phyloP scores from a whole-genome alignment of 2,329 filamentous ascomycete genomes.

The Talaromyces sp. region DNA sequence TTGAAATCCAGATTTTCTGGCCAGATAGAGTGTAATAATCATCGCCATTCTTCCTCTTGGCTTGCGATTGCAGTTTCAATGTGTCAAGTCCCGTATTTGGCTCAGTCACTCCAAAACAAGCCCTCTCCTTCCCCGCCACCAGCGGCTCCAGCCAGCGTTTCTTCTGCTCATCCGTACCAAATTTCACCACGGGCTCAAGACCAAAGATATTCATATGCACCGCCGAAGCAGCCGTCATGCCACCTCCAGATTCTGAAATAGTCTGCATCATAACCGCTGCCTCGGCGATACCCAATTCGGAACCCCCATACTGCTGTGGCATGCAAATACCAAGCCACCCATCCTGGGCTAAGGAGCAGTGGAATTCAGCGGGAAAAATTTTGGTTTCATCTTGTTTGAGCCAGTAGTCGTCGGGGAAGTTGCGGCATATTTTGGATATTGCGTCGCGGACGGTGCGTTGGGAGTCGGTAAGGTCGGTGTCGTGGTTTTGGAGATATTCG shows the following conservation, averaged over 20 bases:
- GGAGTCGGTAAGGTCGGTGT: constrained; percentile 34
- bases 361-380: constrained; percentile 36
- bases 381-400: constrained; percentile 30
- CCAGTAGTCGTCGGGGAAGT: constrained; percentile 41
- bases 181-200: constrained; percentile 41
- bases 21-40: constrained; percentile 34
- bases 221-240: constrained; percentile 37
- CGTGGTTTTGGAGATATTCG: constrained; percentile 20
- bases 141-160: constrained; percentile 33
- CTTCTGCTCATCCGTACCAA: constrained; percentile 39
- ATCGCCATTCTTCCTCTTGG: constrained; percentile 22
- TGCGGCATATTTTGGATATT: constrained; percentile 38
- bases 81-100: constrained; percentile 32
- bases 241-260: constrained; percentile 40
- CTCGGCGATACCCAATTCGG: constrained; percentile 37
- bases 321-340: constrained; percentile 44
- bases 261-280: constrained; percentile 46
- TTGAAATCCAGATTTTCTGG: constrained; percentile 42
- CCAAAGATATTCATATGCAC: constrained; percentile 47
- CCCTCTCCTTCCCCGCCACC: constrained; percentile 34
- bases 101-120: constrained; percentile 40
- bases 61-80: constrained; percentile 27
- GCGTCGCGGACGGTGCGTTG: constrained; percentile 39
- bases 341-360: constrained; percentile 32
- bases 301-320: constrained; percentile 37